Base-by-base conservation (phyloP, 345 rosid genomes). In the Dimocarpus longan region DNA sequence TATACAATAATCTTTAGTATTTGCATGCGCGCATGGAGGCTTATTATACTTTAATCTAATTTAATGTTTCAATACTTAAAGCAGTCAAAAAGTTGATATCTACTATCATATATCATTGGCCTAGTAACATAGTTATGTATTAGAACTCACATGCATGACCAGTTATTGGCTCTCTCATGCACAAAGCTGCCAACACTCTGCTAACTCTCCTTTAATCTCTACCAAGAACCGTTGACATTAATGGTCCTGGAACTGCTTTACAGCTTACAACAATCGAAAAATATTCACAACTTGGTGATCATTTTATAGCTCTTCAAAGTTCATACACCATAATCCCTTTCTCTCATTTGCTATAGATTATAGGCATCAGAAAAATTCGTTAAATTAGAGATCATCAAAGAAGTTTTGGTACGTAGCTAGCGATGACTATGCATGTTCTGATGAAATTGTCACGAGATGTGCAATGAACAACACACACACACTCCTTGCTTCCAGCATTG, bases 371-470 rank as follows among this genome's bases (percentile, higher is more conserved):
- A 54, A 15, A 6, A 54, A 18, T 6, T 54, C n/a, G 5, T 54
- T 54, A 54, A 54, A 54, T 18, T 54, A 54, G 59, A 54, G 68
- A 43, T 62, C 10, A 11, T 18, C 48, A 24, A 28, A 39, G 66
- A 57, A 6, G 59, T 68, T 74, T 78, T 73, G 68, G 52, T 63
- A n/a, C n/a, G n/a, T n/a, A 21, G 42, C 18, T 78, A 78, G 80
- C 64, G 46, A 44, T 46, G 66, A 54, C n/a, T n/a, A 39, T 62
- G 21, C 22, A 65, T 59, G 21, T 64, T 62, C 72, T 72, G 65
- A 78, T 68, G 66, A 76, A 77, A 44, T 62, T 66, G 86, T 88
- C 91, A 88, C 86, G 89, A 75, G 89, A 78, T 18, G 65, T 32
- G 16, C 50, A 40, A 50, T 59, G 15, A 57, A 66, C 48, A 42